A percentile compares a stretch with the other conserved stretches of the same genome.
phyloP scores from a whole-genome alignment of 805 yeast genomes.

The Zygotorulaspora danielsina region DNA sequence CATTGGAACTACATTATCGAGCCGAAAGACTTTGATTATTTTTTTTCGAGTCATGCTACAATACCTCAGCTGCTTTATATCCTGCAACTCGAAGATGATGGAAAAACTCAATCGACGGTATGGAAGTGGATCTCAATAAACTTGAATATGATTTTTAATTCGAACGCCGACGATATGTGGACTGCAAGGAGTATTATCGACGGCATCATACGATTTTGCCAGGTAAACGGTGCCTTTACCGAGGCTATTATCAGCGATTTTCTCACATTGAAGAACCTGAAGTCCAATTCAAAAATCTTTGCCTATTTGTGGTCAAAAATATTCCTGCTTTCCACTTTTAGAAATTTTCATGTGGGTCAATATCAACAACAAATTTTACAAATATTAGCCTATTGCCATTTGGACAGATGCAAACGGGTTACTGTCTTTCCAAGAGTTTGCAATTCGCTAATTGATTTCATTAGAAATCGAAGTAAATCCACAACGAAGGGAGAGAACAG shows the following conservation, averaged over 20 bases:
- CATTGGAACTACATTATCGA: slow-evolving; percentile 18
- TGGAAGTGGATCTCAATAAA: slow-evolving; percentile 18
- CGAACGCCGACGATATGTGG: slow-evolving; percentile 6
- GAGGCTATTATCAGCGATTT: slow-evolving; percentile 12
- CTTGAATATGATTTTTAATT: slow-evolving; percentile 17
- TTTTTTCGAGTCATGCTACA: slow-evolving; percentile 4
- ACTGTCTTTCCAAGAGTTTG: slow-evolving; percentile 12
- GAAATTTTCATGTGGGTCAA: background rate
- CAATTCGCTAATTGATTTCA: slow-evolving; percentile 14
- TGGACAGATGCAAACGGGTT: slow-evolving; percentile 7
- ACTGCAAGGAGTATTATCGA: slow-evolving; percentile 2
- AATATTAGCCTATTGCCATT: slow-evolving; percentile 19
- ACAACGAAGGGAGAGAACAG: slow-evolving; percentile 2
- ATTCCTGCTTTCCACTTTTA: slow-evolving; percentile 11
- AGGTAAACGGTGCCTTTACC: slow-evolving; percentile 9
- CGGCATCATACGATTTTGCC: slow-evolving; percentile 12
- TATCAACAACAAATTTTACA: slow-evolving; percentile 9
- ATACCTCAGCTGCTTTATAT: slow-evolving; percentile 13
- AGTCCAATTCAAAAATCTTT: slow-evolving; percentile 16
- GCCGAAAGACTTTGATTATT: slow-evolving; percentile 16
- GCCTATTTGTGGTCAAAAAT: slow-evolving; percentile 9
- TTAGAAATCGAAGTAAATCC: slow-evolving; percentile 14
- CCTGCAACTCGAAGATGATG: slow-evolving; percentile 4
- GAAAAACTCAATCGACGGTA: slow-evolving; percentile 15
- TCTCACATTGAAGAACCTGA: slow-evolving; percentile 16